These are phyloP conservation scores for Debaryomyces sp. DNA, from an alignment of 1,139 yeast genomes.

Conservation along the genomic window DNA sequence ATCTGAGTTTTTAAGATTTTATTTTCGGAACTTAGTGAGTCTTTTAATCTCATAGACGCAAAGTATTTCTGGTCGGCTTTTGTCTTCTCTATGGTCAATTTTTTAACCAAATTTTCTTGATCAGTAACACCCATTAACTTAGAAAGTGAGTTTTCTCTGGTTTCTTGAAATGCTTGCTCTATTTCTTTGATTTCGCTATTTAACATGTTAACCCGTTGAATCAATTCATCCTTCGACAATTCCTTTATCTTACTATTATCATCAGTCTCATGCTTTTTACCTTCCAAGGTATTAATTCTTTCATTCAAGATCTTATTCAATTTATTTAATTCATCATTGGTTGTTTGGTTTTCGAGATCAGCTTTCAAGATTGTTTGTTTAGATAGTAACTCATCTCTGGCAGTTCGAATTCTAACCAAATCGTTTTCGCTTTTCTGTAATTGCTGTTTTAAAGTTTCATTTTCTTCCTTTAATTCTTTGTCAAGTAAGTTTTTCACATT, in stretches of 20 bases:
- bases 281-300: conserved; percentile 33
- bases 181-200: conserved; percentile 77
- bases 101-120: conserved; percentile 68
- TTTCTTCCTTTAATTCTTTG: conserved; percentile 43
- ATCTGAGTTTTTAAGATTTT: conserved; percentile 68
- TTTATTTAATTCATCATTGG: conserved; percentile 36
- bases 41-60: conserved; percentile 91
- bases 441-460: conserved; percentile 44
- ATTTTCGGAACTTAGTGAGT: conserved; percentile 70
- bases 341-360: conserved; percentile 35
- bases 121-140: conserved; percentile 62
- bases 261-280: conserved; percentile 17
- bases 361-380: conserved; percentile 59
- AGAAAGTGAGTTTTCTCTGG: conserved; percentile 54
- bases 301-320: conserved; percentile 30
- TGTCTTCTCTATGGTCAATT: conserved; percentile 77
- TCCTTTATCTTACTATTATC: conserved; percentile 15
- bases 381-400: conserved; percentile 77
- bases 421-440: conserved; percentile 67
- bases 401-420: conserved; percentile 75
- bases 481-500: conserved; percentile 39
- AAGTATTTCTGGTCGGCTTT: conserved; percentile 96
- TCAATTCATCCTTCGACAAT: conserved; percentile 39
- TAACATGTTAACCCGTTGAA: conserved; percentile 56
- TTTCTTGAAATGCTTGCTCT: conserved; percentile 73